phyloP scores from a whole-genome alignment of 768 basidiomycete species.

The Hericium alpestre region DNA sequence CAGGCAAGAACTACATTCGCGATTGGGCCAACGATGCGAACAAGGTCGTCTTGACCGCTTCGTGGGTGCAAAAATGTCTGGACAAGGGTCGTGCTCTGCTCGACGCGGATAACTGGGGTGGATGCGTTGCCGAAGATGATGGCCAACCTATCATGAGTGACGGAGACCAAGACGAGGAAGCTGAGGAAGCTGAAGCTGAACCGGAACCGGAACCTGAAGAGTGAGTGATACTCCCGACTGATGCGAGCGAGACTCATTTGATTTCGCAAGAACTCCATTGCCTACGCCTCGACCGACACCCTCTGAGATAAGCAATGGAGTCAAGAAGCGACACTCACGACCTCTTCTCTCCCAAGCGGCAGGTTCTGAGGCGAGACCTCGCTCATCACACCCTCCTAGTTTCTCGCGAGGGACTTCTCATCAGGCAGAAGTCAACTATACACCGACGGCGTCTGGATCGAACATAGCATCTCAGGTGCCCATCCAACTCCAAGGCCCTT shows the following conservation, averaged over 20 bases:
- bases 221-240: background rate
- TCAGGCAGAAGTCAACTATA: too few relatives aligned
- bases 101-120: slow-evolving; percentile 44
- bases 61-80: slow-evolving; percentile 42
- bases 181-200: background rate
- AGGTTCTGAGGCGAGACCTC: too few relatives aligned
- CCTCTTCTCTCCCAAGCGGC: too few relatives aligned
- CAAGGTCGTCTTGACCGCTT: slow-evolving; percentile 40
- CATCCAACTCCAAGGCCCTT: too few relatives aligned
- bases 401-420: too few relatives aligned
- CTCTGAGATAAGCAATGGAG: background rate
- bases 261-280: background rate
- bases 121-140: slow-evolving; percentile 9
- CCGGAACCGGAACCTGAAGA: background rate
- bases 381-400: too few relatives aligned
- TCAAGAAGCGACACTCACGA: background rate
- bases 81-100: slow-evolving; percentile 33
- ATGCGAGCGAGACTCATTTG: background rate
- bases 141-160: slow-evolving; percentile 14
- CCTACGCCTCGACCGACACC: background rate
- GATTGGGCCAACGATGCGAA: slow-evolving; percentile 42
- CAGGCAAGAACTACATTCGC: slow-evolving; percentile 46
- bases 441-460: too few relatives aligned
- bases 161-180: background rate
- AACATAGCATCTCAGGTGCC: too few relatives aligned